Evolutionary conservation across 495 filamentous ascomycete species (phyloP).

Genomic region (Staphylotrichum tortipilum): DNA sequence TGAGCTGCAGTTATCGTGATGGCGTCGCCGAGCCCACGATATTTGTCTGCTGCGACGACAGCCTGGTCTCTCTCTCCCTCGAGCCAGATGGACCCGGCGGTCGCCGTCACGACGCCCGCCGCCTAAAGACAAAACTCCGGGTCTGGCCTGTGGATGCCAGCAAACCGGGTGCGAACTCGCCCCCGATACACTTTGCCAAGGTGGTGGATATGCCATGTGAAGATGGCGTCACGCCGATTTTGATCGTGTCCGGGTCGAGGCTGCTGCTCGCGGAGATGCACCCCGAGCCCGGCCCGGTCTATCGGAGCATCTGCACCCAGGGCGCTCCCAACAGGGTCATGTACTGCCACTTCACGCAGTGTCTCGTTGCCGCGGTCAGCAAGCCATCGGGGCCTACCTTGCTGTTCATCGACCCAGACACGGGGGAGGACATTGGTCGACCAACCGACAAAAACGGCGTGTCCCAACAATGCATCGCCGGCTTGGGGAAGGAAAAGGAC

Average conservation of each 20-base stretch:
- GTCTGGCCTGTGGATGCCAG: conserved; percentile 36
- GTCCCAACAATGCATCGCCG: conserved; percentile 28
- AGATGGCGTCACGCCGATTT: conserved; percentile 20
- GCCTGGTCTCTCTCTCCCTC: conserved; percentile 12
- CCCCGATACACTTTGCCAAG: conserved; percentile 23
- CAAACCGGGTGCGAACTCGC: conserved; percentile 20
- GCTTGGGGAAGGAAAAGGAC: conserved; percentile 33
- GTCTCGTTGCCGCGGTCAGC: conserved; percentile 45
- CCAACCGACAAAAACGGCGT: conserved; percentile 28
- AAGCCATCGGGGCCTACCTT: conserved; percentile 29
- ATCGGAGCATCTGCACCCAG: conserved; percentile 39
- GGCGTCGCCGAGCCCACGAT: conserved; percentile 8
- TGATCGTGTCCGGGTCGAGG: conserved; percentile 36
- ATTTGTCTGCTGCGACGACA: conserved; percentile 24
- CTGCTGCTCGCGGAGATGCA: conserved; percentile 45
- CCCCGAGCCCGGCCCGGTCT: conserved; percentile 38
- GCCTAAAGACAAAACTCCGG: conserved; percentile 14
- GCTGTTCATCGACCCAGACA: conserved; percentile 41
- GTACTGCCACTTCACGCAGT: conserved; percentile 42
- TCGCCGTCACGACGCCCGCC: neutral
- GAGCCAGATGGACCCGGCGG: neutral
- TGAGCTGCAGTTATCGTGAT: conserved; percentile 10
- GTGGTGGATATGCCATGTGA: conserved; percentile 23
- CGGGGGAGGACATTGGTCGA: conserved; percentile 36
- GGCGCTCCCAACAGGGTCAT: conserved; percentile 47